Evolutionary conservation across 2,329 filamentous ascomycete species (phyloP).

Genomic region (Podosphaera aphanis): DNA sequence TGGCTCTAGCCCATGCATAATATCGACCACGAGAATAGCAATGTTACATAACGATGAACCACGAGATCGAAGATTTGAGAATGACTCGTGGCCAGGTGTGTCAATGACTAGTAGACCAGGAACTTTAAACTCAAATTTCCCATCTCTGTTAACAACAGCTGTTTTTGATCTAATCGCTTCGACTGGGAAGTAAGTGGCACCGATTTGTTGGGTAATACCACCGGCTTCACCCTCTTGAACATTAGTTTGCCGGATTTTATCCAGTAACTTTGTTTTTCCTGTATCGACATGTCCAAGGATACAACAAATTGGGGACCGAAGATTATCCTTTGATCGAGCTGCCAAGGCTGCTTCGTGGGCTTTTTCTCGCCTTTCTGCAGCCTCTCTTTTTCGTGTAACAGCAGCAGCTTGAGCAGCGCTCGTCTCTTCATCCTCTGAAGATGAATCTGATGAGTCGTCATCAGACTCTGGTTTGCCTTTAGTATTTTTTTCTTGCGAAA

Average conservation of each 20-base stretch:
- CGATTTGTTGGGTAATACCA: constrained; percentile 98
- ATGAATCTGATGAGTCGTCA: constrained; percentile 17
- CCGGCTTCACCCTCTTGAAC: constrained; percentile 97
- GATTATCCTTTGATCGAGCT: constrained; percentile 75
- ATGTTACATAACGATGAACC: constrained; percentile 98
- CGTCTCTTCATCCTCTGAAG: constrained; percentile 47
- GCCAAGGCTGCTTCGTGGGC: constrained; percentile 80
- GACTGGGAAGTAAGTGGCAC: constrained; percentile 95
- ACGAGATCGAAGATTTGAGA: constrained; percentile 89
- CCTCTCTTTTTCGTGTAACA: constrained; percentile 63
- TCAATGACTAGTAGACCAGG: constrained; percentile 92
- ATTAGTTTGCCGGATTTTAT: constrained; percentile 96
- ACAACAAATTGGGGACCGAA: constrained; percentile 96
- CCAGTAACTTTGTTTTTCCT: constrained; percentile 95
- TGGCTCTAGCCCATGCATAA: constrained; percentile 96
- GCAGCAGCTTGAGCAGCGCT: constrained; percentile 52
- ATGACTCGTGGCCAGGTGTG: constrained; percentile 98
- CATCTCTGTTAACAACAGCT: constrained; percentile 74
- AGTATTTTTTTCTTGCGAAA: constrained; percentile 22
- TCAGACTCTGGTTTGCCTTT: constrained; percentile 41
- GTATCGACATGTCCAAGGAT: constrained; percentile 99
- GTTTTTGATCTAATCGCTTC: constrained; percentile 87
- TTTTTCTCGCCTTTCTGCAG: constrained; percentile 67
- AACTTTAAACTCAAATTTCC: constrained; percentile 85
- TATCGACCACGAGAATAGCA: constrained; percentile 94